Base-by-base conservation (phyloP, 805 yeast genomes). In the Candida verbasci region DNA sequence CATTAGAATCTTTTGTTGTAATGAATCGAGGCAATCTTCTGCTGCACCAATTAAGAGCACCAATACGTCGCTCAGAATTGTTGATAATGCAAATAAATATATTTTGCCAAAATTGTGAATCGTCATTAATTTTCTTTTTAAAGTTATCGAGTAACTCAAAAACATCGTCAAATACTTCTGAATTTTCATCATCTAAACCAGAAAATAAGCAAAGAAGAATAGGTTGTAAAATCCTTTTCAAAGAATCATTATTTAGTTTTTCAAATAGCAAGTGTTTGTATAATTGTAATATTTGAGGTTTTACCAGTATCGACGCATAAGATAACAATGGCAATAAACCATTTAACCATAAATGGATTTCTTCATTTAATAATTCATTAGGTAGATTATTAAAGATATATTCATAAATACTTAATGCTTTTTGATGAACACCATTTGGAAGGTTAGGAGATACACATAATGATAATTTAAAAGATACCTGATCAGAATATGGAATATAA, bases 341-440 rank as follows among this genome's bases (percentile, higher is more conserved):
- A 0, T 97, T 95, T 2, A 91, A 67, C 98, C 98, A 93, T 2
- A 82, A 60, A 27, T 72, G 66, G n/a, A 84, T 65, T 38, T 77
- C 74, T 9, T 60, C 43, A 29, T 82, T 74, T 24, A 86, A 60
- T 4, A 73, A 60, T 4, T 73, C 77, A 0, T 57, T 52, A 1
- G 83, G 82, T 24, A 91, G 60, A 21, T 78, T 73, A 24, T 69
- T 70, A 60, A 93, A 86, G 2, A 91, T 74, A 36, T 67, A 63
- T 16, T 74, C 78, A 56, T 89, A 93, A 1, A 89, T 76, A 39
- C 81, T 86, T 27, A 93, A 60, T 0, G 96, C 74, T 53, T 87
- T 93, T 46, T 83, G 84, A 55, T 93, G 98, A 0, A 93, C 99
- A 7, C 99, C 98, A 33, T 95, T 85, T 0, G 99, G 98, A 9